Conservation (phyloP, 345 rosid species). For the Salix caprea region DNA sequence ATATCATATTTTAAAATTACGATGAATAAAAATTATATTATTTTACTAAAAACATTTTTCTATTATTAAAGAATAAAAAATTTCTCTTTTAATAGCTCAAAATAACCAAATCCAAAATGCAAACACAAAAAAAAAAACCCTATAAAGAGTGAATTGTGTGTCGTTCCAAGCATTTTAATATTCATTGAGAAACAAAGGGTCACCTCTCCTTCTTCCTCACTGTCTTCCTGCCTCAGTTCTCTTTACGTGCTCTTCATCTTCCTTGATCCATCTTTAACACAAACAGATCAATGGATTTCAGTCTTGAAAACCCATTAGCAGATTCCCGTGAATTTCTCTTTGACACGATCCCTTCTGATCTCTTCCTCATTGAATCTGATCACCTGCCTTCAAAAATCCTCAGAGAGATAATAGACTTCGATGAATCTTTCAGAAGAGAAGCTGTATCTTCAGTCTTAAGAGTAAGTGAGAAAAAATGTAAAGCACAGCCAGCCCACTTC, state of each 20-base stretch:
- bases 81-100: neutral
- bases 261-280: neutral
- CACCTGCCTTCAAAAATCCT: constrained; percentile 57
- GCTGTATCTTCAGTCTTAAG: constrained; percentile 44
- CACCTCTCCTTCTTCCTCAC: neutral
- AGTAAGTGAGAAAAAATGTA: constrained; percentile 20
- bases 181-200: neutral
- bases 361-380: constrained; percentile 55
- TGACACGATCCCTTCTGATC: constrained; percentile 22
- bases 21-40: no score
- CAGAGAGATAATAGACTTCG: constrained; percentile 32
- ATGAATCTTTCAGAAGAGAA: constrained; percentile 37
- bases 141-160: neutral
- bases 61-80: no score
- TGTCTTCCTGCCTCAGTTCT: neutral
- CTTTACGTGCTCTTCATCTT: neutral
- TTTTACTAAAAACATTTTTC: no score
- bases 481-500: neutral
- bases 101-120: no score
- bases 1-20: no score
- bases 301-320: constrained; percentile 68
- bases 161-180: neutral
- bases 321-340: constrained; percentile 17
- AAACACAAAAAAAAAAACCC: no score
- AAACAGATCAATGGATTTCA: constrained; percentile 57